Conservation (phyloP, 1,284 basidiomycete genomes). For the Mycena sp. region DNA sequence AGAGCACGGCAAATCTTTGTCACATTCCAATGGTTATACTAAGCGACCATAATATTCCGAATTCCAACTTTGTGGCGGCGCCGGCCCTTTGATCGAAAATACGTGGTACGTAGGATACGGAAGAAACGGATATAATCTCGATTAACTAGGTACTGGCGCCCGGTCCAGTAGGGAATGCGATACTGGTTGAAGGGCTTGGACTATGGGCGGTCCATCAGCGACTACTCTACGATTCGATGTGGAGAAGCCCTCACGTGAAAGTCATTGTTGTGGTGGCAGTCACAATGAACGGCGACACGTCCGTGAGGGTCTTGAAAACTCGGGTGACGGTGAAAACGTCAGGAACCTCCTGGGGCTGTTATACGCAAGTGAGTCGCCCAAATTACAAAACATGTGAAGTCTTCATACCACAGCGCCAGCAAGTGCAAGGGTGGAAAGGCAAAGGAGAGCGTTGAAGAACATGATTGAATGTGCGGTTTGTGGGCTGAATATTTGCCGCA, state of each 20-base stretch:
- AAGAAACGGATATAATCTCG: too few species aligned
- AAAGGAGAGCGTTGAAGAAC: background rate
- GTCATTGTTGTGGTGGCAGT: background rate
- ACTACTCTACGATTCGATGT: background rate
- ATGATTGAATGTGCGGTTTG: background rate
- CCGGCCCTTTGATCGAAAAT: too few species aligned
- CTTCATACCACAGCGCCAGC: background rate
- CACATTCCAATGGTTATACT: too few species aligned
- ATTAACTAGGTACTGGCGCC: background rate
- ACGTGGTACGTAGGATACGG: too few species aligned
- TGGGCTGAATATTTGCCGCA: background rate
- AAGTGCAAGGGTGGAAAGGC: background rate
- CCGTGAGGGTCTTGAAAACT: background rate
- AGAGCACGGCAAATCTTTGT: too few species aligned
- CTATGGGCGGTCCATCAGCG: background rate
- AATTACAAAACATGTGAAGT: background rate
- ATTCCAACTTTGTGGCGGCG: too few species aligned
- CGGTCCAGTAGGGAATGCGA: constrained; percentile 6
- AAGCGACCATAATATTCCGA: too few species aligned
- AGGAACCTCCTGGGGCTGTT: constrained; percentile 1
- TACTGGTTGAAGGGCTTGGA: constrained; percentile 4
- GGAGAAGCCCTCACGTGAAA: constrained; percentile 6
- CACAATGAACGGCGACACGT: constrained; percentile 11
- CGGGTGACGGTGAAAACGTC: background rate
- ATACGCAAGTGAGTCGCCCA: background rate